Evolutionary conservation across 768 basidiomycete genomes (phyloP).

Genomic region (Serendipita sp.): DNA sequence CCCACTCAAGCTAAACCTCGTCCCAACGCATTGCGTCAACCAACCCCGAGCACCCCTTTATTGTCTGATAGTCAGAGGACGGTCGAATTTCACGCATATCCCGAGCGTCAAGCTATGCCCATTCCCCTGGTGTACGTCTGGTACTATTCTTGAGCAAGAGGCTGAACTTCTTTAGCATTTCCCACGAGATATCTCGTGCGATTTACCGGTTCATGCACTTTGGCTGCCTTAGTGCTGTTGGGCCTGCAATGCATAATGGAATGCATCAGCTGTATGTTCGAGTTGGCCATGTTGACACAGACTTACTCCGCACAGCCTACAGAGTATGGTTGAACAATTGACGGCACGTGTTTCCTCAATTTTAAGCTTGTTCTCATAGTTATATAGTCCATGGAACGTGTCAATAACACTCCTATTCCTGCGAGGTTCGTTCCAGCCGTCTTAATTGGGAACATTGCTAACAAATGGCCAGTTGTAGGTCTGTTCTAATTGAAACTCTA

Average conservation of each 20-base stretch:
- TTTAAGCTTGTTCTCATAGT: conserved; percentile 3
- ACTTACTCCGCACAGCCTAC: conserved; percentile 31
- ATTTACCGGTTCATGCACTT: conserved; percentile 63
- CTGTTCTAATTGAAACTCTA: no score
- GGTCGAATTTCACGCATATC: conserved; percentile 43
- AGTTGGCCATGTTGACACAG: neutral
- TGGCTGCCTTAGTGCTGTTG: conserved; percentile 75
- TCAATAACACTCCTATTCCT: conserved; percentile 71
- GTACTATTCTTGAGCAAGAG: neutral
- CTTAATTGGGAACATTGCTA: conserved; percentile 30
- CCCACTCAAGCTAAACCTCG: neutral
- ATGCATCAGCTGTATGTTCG: conserved; percentile 25
- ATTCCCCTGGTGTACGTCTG: conserved; percentile 53
- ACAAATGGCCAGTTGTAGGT: no score
- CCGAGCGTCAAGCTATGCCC: conserved; percentile 49
- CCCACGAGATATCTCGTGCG: conserved; percentile 56
- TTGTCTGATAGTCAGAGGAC: conserved; percentile 37
- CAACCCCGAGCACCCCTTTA: conserved; percentile 42
- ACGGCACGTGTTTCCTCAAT: conserved; percentile 20
- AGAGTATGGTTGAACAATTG: conserved; percentile 72
- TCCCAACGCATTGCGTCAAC: conserved; percentile 11
- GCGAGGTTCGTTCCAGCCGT: conserved; percentile 20
- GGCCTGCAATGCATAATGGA: conserved; percentile 39
- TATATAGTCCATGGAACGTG: conserved; percentile 55
- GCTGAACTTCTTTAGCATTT: conserved; percentile 35